A percentile compares a stretch with the other conserved stretches of the same genome.
Evolutionary conservation across 73 alveolate species (phyloP).

Genomic region (Tetrahymena borealis): DNA sequence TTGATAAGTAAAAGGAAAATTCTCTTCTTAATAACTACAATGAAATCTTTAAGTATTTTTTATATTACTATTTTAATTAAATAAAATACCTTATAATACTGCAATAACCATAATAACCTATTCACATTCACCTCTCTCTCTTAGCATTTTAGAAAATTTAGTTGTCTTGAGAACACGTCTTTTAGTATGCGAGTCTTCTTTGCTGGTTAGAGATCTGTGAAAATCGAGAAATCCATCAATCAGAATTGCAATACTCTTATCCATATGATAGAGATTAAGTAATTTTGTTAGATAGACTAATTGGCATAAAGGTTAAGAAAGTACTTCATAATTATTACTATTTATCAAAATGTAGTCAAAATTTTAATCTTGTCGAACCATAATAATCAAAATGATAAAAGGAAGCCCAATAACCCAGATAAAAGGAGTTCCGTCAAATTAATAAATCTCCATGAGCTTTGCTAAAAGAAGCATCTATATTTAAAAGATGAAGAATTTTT

Average conservation of each 20-base stretch:
- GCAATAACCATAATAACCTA: slow-evolving; percentile 5
- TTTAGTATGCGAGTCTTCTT: slow-evolving; percentile 32
- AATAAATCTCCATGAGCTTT: slow-evolving; percentile 5
- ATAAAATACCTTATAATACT: background rate
- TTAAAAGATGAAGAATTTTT: too few species aligned
- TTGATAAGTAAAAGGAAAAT: too few species aligned
- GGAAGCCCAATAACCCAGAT: slow-evolving; percentile 42
- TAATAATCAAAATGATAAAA: slow-evolving; percentile 5
- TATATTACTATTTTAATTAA: background rate
- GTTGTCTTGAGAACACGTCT: background rate
- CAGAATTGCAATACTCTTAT: slow-evolving; percentile 28
- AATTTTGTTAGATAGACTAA: slow-evolving; percentile 25
- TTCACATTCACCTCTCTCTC: slow-evolving; percentile 15
- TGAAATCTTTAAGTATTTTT: slow-evolving; percentile 6
- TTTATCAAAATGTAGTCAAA: slow-evolving; percentile 32
- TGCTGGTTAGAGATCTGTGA: slow-evolving; percentile 26
- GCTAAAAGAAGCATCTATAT: slow-evolving; percentile 35
- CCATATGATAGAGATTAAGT: slow-evolving; percentile 22
- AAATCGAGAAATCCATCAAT: slow-evolving; percentile 40
- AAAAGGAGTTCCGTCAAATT: slow-evolving; percentile 42
- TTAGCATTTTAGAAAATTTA: background rate
- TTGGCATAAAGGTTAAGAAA: slow-evolving; percentile 15
- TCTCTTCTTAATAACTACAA: background rate
- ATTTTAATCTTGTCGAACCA: slow-evolving; percentile 26
- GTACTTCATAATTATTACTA: slow-evolving; percentile 26